Conservation (phyloP, 805 yeast species). For the Naumovozyma baii region DNA sequence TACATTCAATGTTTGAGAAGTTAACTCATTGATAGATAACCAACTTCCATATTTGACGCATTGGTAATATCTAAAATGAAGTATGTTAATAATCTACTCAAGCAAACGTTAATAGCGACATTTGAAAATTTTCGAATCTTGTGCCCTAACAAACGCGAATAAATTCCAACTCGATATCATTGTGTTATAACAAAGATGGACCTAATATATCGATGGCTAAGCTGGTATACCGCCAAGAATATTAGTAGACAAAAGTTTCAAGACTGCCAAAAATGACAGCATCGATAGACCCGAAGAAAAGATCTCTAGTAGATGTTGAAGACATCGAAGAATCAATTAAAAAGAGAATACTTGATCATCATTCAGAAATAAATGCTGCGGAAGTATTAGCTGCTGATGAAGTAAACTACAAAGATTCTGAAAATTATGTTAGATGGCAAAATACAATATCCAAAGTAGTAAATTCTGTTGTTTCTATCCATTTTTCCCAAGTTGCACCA, state of each 20-base stretch:
- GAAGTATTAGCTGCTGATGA: not conserved
- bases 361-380: not conserved
- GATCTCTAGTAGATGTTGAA: constrained; percentile 9
- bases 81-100: too few relatives aligned
- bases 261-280: too few relatives aligned
- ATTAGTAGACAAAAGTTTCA: too few relatives aligned
- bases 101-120: constrained; percentile 5
- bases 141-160: not conserved
- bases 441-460: constrained; percentile 73
- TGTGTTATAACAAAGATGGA: too few relatives aligned
- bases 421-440: constrained; percentile 53
- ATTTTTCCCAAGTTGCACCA: constrained; percentile 74
- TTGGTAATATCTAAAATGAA: too few relatives aligned
- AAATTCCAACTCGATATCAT: too few relatives aligned
- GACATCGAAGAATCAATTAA: not conserved
- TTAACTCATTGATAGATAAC: too few relatives aligned
- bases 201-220: too few relatives aligned
- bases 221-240: too few relatives aligned
- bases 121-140: not conserved
- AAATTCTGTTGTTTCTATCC: constrained; percentile 78
- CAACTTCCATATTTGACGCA: too few relatives aligned
- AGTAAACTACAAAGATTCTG: constrained; percentile 5
- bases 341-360: not conserved
- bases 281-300: constrained; percentile 6
- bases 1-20: too few relatives aligned